Conservation (phyloP, 2,329 filamentous ascomycete genomes). For the Harringtonia lauricola region DNA sequence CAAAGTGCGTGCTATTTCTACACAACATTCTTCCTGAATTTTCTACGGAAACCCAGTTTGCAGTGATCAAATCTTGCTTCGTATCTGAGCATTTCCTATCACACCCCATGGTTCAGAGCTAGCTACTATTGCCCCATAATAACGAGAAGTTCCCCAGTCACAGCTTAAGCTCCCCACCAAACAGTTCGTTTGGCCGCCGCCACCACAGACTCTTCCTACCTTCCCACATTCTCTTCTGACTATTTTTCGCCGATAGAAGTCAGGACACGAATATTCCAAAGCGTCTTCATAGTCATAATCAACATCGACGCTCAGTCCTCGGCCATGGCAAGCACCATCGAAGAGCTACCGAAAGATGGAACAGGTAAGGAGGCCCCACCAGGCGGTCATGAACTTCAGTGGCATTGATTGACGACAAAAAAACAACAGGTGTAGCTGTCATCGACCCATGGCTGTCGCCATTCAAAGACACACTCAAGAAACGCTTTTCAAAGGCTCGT, state of each 20-base stretch:
- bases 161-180: conserved; percentile 5
- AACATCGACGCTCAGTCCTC: background rate
- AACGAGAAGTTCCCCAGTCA: conserved; percentile 1
- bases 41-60: too few relatives aligned
- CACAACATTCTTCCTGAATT: too few relatives aligned
- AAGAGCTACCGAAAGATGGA: conserved; percentile 10
- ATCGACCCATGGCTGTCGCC: conserved; percentile 86
- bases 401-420: background rate
- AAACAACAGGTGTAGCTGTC: conserved; percentile 59
- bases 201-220: background rate
- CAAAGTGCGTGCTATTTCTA: too few relatives aligned
- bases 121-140: conserved; percentile 10
- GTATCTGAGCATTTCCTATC: too few relatives aligned
- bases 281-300: background rate
- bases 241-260: background rate
- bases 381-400: conserved; percentile 1
- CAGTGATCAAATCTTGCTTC: too few relatives aligned
- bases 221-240: background rate
- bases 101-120: too few relatives aligned
- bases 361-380: conserved; percentile 8
- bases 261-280: background rate
- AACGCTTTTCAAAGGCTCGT: conserved; percentile 68
- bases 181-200: background rate
- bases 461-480: conserved; percentile 66
- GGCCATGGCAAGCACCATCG: conserved; percentile 1